Percentiles rank a stretch among this genome's conserved stretches.
phyloP scores from a whole-genome alignment of 2,329 filamentous ascomycete genomes.

The Curvularia lunata region DNA sequence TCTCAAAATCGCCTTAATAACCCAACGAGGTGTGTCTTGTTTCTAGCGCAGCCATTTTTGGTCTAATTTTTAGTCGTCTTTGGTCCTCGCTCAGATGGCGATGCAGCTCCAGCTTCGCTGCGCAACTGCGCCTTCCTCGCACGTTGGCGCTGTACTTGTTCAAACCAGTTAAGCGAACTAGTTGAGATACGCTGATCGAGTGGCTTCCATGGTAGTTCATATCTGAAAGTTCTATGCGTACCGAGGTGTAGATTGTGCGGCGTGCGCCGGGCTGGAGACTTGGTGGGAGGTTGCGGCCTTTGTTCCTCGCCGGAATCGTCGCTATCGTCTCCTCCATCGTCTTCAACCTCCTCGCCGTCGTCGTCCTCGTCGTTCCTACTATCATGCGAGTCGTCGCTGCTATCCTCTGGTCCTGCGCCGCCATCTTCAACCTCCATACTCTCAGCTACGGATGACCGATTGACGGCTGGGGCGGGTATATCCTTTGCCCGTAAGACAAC shows the following conservation, averaged over 20 bases:
- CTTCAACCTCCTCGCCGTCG: background rate
- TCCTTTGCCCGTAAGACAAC: background rate
- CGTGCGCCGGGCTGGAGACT: no score
- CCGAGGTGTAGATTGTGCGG: background rate
- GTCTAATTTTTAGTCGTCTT: background rate
- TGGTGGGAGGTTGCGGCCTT: no score
- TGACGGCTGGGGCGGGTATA: background rate
- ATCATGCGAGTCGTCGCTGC: background rate
- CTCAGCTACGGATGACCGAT: background rate
- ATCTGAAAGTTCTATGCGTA: background rate
- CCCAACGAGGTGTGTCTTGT: background rate
- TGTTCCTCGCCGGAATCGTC: background rate
- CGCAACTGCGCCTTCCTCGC: background rate
- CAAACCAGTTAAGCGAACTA: background rate
- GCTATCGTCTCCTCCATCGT: background rate
- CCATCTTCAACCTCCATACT: background rate
- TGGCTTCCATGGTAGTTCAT: background rate
- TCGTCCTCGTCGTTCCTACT: background rate
- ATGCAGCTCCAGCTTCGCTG: background rate
- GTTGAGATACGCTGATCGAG: background rate
- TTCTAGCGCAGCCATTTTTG: background rate
- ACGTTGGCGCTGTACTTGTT: background rate
- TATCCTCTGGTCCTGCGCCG: background rate
- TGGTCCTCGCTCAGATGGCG: background rate
- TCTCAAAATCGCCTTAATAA: background rate